Conservation (phyloP, 2,329 filamentous ascomycete species). For the Aspergillus sp. region DNA sequence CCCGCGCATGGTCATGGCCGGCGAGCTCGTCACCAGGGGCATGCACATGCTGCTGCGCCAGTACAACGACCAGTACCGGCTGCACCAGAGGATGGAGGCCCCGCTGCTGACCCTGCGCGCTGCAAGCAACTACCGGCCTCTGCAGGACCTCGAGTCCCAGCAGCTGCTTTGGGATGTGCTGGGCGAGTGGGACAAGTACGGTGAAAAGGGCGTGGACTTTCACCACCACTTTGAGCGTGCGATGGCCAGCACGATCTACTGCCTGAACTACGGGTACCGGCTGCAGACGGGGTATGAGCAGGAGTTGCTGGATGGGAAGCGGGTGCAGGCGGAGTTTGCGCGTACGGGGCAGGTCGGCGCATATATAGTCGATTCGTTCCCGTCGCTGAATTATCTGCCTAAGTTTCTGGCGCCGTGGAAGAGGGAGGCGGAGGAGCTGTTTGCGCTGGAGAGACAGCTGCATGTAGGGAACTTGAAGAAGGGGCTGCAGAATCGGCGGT, state of each 20-base stretch:
- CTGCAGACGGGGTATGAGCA: neutral
- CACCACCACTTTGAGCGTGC: neutral
- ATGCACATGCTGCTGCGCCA: neutral
- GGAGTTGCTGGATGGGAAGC: neutral
- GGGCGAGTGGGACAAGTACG: neutral
- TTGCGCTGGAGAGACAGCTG: neutral
- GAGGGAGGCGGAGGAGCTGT: neutral
- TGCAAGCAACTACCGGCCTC: neutral
- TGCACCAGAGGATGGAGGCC: neutral
- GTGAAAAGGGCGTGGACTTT: neutral
- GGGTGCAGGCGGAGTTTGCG: neutral
- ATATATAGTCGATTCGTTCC: neutral
- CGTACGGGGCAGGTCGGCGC: neutral
- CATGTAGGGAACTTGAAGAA: neutral
- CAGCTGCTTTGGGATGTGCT: constrained; percentile 1
- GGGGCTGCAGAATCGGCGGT: neutral
- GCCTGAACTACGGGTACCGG: neutral
- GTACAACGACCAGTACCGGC: neutral
- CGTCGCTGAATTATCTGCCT: neutral
- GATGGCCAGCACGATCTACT: constrained; percentile 1
- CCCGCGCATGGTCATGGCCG: constrained; percentile 1
- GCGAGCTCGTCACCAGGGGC: neutral
- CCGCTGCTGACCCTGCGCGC: neutral
- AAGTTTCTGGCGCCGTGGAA: neutral
- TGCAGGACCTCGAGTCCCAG: constrained; percentile 1